Evolutionary conservation across 2,329 filamentous ascomycete species (phyloP).

Genomic region (Talaromyces sp.): DNA sequence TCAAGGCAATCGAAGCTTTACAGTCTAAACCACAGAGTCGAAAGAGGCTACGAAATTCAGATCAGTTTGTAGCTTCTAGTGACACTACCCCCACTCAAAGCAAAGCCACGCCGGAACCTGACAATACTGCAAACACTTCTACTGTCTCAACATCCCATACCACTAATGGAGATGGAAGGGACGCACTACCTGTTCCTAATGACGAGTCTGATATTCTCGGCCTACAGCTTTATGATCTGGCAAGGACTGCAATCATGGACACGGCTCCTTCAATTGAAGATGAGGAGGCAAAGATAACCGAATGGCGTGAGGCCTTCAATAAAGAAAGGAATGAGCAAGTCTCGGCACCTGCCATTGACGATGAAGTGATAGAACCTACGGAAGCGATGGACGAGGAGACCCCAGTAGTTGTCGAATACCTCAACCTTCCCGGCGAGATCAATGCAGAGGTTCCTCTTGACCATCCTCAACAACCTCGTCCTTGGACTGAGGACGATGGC

Average conservation of each 20-base stretch:
- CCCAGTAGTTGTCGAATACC: neutral
- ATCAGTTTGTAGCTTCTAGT: neutral
- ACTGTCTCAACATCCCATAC: slow-evolving; percentile 6
- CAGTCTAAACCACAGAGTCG: slow-evolving; percentile 17
- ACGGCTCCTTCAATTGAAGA: neutral
- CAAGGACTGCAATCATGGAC: slow-evolving; percentile 17
- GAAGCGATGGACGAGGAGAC: neutral
- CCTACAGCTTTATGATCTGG: slow-evolving; percentile 19
- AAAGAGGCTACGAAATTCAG: slow-evolving; percentile 15
- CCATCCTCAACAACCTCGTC: slow-evolving; percentile 18
- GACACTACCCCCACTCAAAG: neutral
- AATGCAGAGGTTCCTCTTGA: slow-evolving; percentile 15
- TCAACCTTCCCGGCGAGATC: slow-evolving; percentile 9
- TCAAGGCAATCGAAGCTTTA: slow-evolving; percentile 26
- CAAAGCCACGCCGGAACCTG: slow-evolving; percentile 7
- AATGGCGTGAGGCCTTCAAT: slow-evolving; percentile 12
- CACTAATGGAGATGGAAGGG: slow-evolving; percentile 6
- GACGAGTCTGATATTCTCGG: slow-evolving; percentile 11
- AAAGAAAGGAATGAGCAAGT: slow-evolving; percentile 4
- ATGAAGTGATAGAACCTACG: neutral
- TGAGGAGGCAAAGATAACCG: slow-evolving; percentile 8
- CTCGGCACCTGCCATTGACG: neutral
- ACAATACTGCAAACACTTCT: neutral
- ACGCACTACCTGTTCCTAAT: slow-evolving; percentile 1
- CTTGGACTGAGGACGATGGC: slow-evolving; percentile 27